Percentiles rank a stretch among this genome's conserved stretches.
These are phyloP conservation scores for Iris pallida DNA, from an alignment of 116 monocot genomes.

Conservation along the genomic window DNA sequence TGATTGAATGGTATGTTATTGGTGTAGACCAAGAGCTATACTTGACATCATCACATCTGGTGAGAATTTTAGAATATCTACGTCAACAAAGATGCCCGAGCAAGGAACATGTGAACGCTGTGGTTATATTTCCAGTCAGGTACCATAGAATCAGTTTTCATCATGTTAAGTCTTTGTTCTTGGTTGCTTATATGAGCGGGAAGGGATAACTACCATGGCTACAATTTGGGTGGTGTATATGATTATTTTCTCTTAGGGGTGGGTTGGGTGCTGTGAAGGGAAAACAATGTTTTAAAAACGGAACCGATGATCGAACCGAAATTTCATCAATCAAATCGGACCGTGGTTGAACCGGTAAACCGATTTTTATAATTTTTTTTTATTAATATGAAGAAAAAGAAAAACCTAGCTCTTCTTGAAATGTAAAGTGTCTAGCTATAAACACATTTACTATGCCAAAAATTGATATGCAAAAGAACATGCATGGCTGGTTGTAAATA, in stretches of 20 bases:
- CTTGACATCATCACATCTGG: conserved; percentile 94
- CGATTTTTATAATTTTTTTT: no score
- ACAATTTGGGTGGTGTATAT: neutral
- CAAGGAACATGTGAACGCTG: conserved; percentile 91
- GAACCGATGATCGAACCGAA: neutral
- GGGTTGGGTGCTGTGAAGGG: neutral
- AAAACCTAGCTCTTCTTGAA: no score
- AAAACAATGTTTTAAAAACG: neutral
- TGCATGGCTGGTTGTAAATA: no score
- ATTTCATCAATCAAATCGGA: no score
- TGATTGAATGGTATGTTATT: conserved; percentile 2
- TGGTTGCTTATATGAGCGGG: neutral
- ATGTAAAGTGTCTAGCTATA: no score
- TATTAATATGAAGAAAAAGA: no score
- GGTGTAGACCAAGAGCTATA: conserved; percentile 76
- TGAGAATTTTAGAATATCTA: conserved; percentile 89
- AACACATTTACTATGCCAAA: no score
- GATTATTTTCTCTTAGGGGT: neutral
- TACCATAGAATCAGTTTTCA: conserved; percentile 14
- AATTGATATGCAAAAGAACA: no score
- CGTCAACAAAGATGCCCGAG: conserved; percentile 94
- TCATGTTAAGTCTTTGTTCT: neutral
- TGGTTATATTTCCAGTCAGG: conserved; percentile 99
- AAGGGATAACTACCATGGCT: neutral
- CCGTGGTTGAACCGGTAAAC: no score